Evolutionary conservation across 208 protist genomes (phyloP), one percentile per base, ranked within the genome.

Genomic region (Jaenimonas drosophilae): DNA sequence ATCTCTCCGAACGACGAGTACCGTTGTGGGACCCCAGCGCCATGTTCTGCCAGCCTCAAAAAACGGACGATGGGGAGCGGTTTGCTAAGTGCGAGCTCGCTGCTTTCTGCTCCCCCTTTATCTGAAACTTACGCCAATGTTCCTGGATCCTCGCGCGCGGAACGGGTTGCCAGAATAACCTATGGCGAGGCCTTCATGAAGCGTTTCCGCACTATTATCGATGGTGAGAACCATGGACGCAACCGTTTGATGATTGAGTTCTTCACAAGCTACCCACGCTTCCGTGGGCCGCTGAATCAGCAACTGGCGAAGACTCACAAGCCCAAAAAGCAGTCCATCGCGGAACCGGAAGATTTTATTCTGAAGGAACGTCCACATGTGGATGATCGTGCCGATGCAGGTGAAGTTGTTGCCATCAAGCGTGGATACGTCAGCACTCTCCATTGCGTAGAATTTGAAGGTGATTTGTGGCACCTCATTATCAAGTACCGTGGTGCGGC

Each of bases 221-320:
- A 70, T 2, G 54, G 51, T 11, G 68, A 76, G 30, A 36, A 40
- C 0, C 63, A 62, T 19, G 56, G 50, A 6, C 46, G 68, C 14
- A 48, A 51, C 19, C 34, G 54, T 47, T 26, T 76, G 20, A 56
- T 57, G 14, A 64, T 76, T 12, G 68, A 76, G 26, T 76, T 64
- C 37, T 76, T 53, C 54, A 51, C 49, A 12, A 40, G 46, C 1
- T 63, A 60, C 40, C 67, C 67, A 0, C 11, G 12, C 2, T 16
- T 39, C 0, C 23, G 49, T 4, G 25, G 31, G 24, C 39, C 36
- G 3, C 9, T 0, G 4, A 26, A 16, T 4, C n/a, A 20, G 0
- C 20, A n/a, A 9, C 23, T 20, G 14, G 9, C 37, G 14, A 34
- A 34, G 14, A 20, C 9, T 7, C 9, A 21, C n/a, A 42, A 42